Base-by-base conservation (phyloP, 2,329 filamentous ascomycete species). In the Rutstroemia sp. region DNA sequence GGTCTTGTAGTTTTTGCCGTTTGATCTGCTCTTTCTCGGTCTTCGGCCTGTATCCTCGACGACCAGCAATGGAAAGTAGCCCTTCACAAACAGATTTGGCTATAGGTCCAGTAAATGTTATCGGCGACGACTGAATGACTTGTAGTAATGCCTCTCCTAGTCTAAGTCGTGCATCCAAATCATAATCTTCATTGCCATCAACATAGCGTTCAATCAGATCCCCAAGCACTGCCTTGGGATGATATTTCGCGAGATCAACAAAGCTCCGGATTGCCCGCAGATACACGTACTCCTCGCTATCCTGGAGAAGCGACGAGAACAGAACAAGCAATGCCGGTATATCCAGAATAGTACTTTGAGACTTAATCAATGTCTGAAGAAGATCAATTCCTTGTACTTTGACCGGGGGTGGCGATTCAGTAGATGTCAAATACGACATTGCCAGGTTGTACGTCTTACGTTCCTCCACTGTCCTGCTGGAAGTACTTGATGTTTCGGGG, bases 261-360 rank as follows among this genome's bases (percentile, higher is more conserved):
- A 88, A 81, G 1, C 85, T 76, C 59, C 82, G 82, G 59, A 90
- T 81, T 16, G 83, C 80, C n/a, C 82, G 78, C 2, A 86, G 73
- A 63, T 87, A 86, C 58, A 89, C 83, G 65, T 86, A 91, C 56
- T 88, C 85, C 56, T 90, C 87, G 5, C 77, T 73, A 49, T 88
- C 84, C 58, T 79, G 77, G 1, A 89, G 73, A 0, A 89, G 74
- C 9, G 79, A 81, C 1, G 83, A 82, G 53, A 89, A 73, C 1
- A 88, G 74, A 5, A 86, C 79, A 0, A 86, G 73, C 3, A 83
- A 75, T 1, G 83, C 78, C 0, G 82, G 81, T n/a, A 89, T 77
- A 64, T 90, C 86, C 16, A 90, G 68, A 9, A 85, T 73, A 0
- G 83, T 70, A 44, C 82, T 82, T 40, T 75, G 72, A 0, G 77